Evolutionary conservation across 2,329 filamentous ascomycete species (phyloP).

Genomic region (Parafenestella ontariensis): DNA sequence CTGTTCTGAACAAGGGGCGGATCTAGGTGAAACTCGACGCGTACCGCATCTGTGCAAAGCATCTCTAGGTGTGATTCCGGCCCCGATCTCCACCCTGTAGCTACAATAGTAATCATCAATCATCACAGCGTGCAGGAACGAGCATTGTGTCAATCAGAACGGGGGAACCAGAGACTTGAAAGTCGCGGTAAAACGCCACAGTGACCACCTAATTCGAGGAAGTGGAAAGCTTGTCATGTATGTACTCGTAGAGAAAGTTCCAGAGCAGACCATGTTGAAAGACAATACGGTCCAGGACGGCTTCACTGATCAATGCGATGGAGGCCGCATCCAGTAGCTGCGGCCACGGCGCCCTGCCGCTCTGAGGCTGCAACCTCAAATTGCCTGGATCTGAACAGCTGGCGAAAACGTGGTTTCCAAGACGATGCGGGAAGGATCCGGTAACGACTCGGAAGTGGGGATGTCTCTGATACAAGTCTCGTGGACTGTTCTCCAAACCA

Average conservation of each 20-base stretch:
- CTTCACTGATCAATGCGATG: not conserved
- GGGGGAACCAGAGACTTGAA: not conserved
- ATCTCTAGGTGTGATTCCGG: constrained; percentile 40
- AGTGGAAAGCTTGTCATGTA: no score
- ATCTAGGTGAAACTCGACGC: constrained; percentile 47
- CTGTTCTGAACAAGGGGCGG: constrained; percentile 34
- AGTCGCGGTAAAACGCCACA: not conserved
- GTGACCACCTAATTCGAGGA: not conserved
- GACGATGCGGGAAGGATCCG: constrained; percentile 8
- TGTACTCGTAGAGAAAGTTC: not conserved
- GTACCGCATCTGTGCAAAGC: constrained; percentile 40
- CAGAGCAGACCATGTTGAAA: not conserved
- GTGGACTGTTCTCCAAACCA: constrained; percentile 2
- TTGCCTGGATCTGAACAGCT: constrained; percentile 8
- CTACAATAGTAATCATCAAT: constrained; percentile 34
- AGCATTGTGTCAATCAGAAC: constrained; percentile 1
- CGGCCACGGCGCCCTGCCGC: not conserved
- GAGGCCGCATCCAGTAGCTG: constrained; percentile 3
- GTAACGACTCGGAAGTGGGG: constrained; percentile 1
- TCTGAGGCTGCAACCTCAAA: constrained; percentile 2
- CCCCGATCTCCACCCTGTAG: constrained; percentile 21
- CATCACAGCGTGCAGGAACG: not conserved
- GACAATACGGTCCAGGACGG: not conserved
- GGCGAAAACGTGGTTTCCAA: constrained; percentile 7
- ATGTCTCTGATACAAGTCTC: constrained; percentile 8